Percentiles rank a stretch among this genome's conserved stretches.
Evolutionary conservation across 768 basidiomycete genomes (phyloP).

Genomic region (Tricholoma terreum): DNA sequence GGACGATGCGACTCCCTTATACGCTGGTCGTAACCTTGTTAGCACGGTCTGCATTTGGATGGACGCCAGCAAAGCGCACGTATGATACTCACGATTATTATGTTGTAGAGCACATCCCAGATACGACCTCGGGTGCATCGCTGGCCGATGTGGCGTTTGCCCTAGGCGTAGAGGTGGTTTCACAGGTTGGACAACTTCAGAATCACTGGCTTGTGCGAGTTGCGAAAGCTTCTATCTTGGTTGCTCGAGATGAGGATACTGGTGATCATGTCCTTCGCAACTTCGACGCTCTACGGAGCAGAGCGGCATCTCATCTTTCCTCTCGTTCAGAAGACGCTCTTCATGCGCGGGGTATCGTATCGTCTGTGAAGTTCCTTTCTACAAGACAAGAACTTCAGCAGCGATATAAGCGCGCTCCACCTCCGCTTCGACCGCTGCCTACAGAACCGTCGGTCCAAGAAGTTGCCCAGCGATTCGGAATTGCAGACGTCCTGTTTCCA

Average conservation of each 20-base stretch:
- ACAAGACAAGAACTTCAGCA: conserved; percentile 59
- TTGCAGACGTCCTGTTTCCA: conserved; percentile 80
- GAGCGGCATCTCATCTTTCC: conserved; percentile 29
- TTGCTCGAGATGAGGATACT: conserved; percentile 29
- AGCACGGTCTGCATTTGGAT: conserved; percentile 27
- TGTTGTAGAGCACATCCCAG: conserved; percentile 63
- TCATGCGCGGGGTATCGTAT: conserved; percentile 42
- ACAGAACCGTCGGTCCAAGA: conserved; percentile 33
- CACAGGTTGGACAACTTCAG: conserved; percentile 78
- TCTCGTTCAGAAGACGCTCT: conserved; percentile 41
- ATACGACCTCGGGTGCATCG: conserved; percentile 37
- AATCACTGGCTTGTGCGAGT: conserved; percentile 82
- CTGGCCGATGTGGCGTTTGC: conserved; percentile 55
- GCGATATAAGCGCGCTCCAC: conserved; percentile 73
- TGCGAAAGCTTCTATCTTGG: conserved; percentile 34
- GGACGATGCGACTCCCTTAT: conserved; percentile 28
- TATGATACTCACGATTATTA: conserved; percentile 81
- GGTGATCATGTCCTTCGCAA: conserved; percentile 55
- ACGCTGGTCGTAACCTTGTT: conserved; percentile 32
- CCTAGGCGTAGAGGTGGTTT: conserved; percentile 82
- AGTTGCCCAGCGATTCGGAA: conserved; percentile 58
- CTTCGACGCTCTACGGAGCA: conserved; percentile 44
- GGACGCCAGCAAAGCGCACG: conserved; percentile 44
- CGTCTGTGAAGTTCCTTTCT: conserved; percentile 58
- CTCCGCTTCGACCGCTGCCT: conserved; percentile 41